phyloP scores from a whole-genome alignment of 768 basidiomycete genomes.

The Clavulina sp. region DNA sequence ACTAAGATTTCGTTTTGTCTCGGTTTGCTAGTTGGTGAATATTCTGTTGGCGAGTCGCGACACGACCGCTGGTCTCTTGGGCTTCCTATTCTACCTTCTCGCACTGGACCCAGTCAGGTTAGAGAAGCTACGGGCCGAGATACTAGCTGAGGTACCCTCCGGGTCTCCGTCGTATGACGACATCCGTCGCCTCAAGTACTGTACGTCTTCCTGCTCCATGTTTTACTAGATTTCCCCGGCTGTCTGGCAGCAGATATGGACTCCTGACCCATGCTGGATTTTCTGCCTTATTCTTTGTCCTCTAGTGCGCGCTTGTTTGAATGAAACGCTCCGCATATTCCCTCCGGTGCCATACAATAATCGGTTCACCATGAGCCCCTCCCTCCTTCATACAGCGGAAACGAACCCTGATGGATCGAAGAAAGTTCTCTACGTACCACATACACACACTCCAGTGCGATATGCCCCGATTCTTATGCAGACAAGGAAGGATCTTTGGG shows the following conservation, averaged over 20 bases:
- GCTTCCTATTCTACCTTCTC: slow-evolving; percentile 5
- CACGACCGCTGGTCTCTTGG: slow-evolving; percentile 5
- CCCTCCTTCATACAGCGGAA: background rate
- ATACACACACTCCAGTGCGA: background rate
- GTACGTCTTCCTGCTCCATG: slow-evolving; percentile 4
- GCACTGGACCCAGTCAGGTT: slow-evolving; percentile 6
- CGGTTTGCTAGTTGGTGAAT: slow-evolving; percentile 4
- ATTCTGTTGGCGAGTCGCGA: slow-evolving; percentile 9
- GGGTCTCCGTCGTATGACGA: background rate
- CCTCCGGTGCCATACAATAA: slow-evolving; percentile 15
- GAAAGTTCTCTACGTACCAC: background rate
- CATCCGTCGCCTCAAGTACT: slow-evolving; percentile 1
- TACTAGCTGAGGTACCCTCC: background rate
- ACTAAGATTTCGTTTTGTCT: background rate
- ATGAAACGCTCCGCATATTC: slow-evolving; percentile 20
- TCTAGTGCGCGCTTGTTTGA: slow-evolving; percentile 19
- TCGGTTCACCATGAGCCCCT: slow-evolving; percentile 13
- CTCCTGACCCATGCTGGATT: background rate
- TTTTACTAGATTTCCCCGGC: too few species aligned
- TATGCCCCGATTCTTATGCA: slow-evolving; percentile 25
- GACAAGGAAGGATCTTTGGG: slow-evolving; percentile 52
- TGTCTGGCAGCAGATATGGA: too few species aligned
- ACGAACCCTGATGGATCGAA: too few species aligned
- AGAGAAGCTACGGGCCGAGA: slow-evolving; percentile 11
- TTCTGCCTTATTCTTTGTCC: background rate